A percentile compares a stretch with the other conserved stretches of the same genome.
Conservation (phyloP, 495 filamentous ascomycete genomes). For the Aspergillus hancockii region DNA sequence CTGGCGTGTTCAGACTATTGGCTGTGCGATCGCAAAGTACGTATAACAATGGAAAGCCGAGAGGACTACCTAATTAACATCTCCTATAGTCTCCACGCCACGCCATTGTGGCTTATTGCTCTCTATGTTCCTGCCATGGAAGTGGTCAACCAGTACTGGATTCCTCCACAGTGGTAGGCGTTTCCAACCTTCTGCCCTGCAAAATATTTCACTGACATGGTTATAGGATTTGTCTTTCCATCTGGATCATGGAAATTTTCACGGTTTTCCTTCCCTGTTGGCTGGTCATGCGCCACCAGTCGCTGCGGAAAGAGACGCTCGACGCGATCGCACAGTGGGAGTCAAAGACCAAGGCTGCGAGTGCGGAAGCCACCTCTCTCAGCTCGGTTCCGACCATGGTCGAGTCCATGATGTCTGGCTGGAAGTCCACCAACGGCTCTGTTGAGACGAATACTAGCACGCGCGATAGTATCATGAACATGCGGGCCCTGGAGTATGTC, state of each 20-base stretch:
- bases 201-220: neutral
- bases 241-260: constrained; percentile 54
- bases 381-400: constrained; percentile 32
- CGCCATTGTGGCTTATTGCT: constrained; percentile 65
- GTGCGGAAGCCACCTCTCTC: constrained; percentile 30
- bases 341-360: constrained; percentile 26
- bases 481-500: constrained; percentile 60
- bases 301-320: constrained; percentile 44
- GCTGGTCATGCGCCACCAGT: constrained; percentile 51
- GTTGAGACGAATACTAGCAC: constrained; percentile 26
- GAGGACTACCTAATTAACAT: constrained; percentile 7
- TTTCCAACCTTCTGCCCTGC: no score
- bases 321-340: constrained; percentile 39
- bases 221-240: constrained; percentile 54
- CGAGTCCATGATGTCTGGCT: constrained; percentile 36
- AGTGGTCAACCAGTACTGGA: constrained; percentile 54
- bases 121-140: constrained; percentile 59
- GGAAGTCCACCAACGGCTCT: constrained; percentile 34
- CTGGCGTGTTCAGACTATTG: constrained; percentile 67
- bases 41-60: neutral
- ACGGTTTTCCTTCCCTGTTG: constrained; percentile 57
- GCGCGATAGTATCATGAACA: constrained; percentile 51
- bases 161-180: constrained; percentile 58
- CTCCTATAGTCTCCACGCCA: constrained; percentile 56
- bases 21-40: constrained; percentile 55